phyloP scores from a whole-genome alignment of 1,139 yeast genomes.

The Pichia sp. region DNA sequence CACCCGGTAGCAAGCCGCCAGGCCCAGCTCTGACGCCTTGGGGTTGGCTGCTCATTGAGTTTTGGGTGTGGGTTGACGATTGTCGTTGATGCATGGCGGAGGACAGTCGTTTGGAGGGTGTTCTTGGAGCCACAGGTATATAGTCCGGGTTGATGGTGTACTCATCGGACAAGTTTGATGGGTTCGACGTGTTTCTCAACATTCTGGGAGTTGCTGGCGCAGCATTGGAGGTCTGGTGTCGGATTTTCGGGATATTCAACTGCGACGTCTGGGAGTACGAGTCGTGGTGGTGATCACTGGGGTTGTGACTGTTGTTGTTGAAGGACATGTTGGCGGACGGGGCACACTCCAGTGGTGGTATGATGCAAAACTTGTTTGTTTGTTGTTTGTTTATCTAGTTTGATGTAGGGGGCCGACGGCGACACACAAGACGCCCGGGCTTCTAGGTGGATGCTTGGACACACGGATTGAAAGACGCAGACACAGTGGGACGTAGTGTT shows the following conservation, averaged over 20 bases:
- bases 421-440: too few species aligned
- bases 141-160: slow-evolving; percentile 24
- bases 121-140: slow-evolving; percentile 15
- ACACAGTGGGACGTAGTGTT: too few species aligned
- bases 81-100: slow-evolving; percentile 12
- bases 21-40: neutral
- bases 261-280: slow-evolving; percentile 5
- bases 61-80: slow-evolving; percentile 5
- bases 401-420: too few species aligned
- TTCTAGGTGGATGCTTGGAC: too few species aligned
- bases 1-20: slow-evolving; percentile 25
- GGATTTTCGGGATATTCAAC: slow-evolving; percentile 26
- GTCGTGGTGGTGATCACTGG: neutral
- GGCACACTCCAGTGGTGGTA: too few species aligned
- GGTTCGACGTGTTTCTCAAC: slow-evolving; percentile 51
- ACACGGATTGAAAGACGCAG: too few species aligned
- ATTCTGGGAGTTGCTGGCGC: slow-evolving; percentile 79
- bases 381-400: too few species aligned
- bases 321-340: neutral
- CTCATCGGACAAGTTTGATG: slow-evolving; percentile 24
- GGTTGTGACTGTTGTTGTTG: neutral
- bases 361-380: too few species aligned
- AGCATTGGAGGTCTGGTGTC: slow-evolving; percentile 30
- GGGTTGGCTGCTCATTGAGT: neutral
- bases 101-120: slow-evolving; percentile 18